Evolutionary conservation across 2,329 filamentous ascomycete species (phyloP), one percentile per base, ranked within the genome.

Genomic region (Fusarium circinatum): DNA sequence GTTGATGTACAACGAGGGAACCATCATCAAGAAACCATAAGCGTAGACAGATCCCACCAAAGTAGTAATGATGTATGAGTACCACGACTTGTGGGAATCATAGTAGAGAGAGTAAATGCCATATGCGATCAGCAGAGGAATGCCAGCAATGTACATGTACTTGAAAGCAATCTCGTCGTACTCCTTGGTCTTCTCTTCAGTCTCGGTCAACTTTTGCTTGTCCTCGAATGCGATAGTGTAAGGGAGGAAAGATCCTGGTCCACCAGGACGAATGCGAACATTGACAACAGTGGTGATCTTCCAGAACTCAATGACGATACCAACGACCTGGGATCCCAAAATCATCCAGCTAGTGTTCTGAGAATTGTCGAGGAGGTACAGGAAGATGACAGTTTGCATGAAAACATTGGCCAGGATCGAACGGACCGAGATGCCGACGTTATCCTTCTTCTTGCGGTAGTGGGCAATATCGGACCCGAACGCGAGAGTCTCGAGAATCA

Each of bases 281-380:
- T 99, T 91, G 78, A 98, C 96, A 0, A 95, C 90, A 58, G 98
- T 98, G 15, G 96, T 99, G 78, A 99, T 92, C 84, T 99, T 99
- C 96, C 96, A 99, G 70, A 90, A 83, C 80, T 91, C 89, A 74
- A 91, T 90, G 49, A 90, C 62, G 63, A 90, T 90, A 57, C 95
- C 95, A 71, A 97, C 91, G 26, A 93, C 96, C 85, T 99, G 96
- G 17, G 94, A 93, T 57, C 95, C 95, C 26, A 99, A 87, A 77
- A 99, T 98, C 95, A 99, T 98, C 96, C 96, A 99, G 74, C 93
- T 97, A 2, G 96, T 99, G 82, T 96, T 97, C 66, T 98, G 95
- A 75, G 95, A 97, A 86, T 99, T 98, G 85, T 99, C 96, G 78
- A 99, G 86, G 36, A 99, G 89, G 84, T 99, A 99, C 51, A 99